These are phyloP conservation scores for Lepidium aucheri DNA, from an alignment of 345 rosid species.

Conservation along the genomic window DNA sequence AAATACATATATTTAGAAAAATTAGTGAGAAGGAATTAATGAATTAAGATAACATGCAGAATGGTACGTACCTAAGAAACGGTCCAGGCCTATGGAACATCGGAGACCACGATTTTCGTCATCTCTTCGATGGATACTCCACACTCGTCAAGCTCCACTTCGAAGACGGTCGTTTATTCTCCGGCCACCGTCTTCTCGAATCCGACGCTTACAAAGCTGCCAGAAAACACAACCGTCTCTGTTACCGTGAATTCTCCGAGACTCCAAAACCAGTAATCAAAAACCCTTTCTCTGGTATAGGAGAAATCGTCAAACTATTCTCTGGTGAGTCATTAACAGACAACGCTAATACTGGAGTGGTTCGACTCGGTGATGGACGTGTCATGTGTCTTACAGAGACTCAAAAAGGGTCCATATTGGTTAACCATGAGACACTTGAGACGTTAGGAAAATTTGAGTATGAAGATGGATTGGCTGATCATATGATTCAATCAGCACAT, in stretches of 20 bases:
- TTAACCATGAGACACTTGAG: constrained; percentile 60
- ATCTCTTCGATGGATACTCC: constrained; percentile 95
- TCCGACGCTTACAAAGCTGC: constrained; percentile 89
- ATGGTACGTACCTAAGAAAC: constrained; percentile 83
- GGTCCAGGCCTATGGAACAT: constrained; percentile 95
- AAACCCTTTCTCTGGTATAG: constrained; percentile 58
- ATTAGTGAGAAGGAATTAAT: background rate
- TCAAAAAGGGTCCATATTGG: constrained; percentile 73
- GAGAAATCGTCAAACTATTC: constrained; percentile 61
- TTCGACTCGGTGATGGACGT: constrained; percentile 78
- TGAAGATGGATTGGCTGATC: constrained; percentile 57
- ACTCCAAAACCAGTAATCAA: constrained; percentile 46
- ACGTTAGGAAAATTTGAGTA: constrained; percentile 70
- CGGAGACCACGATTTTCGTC: constrained; percentile 74
- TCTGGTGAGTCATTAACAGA: constrained; percentile 88
- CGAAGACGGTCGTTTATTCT: constrained; percentile 48
- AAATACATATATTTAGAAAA: background rate
- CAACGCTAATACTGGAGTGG: constrained; percentile 86
- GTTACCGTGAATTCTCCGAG: constrained; percentile 93
- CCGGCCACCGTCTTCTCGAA: constrained; percentile 80
- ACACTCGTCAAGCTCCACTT: constrained; percentile 65
- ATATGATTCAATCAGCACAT: constrained; percentile 77
- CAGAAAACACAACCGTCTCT: constrained; percentile 50
- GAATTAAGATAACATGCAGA: constrained; percentile 41
- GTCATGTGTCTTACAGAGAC: constrained; percentile 91